Base-by-base conservation (phyloP, 192 early-diverging fungal species). In the Entomortierella lignicola region DNA sequence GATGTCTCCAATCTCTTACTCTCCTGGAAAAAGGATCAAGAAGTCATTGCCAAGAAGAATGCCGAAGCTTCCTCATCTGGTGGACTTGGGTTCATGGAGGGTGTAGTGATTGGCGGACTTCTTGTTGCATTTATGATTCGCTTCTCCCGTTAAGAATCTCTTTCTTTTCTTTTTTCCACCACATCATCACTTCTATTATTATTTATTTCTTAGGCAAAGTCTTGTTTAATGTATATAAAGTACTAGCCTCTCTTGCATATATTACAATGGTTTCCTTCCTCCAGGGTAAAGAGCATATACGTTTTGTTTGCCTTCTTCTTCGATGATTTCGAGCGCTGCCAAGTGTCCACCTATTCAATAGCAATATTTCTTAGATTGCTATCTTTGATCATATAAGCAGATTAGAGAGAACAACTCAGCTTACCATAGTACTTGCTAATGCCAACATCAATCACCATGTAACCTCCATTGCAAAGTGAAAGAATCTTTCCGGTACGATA, bases 361-460 rank as follows among this genome's bases (percentile, higher is more conserved):
- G n/a, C n/a, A n/a, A n/a, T n/a, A n/a, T n/a, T n/a, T n/a, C n/a
- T n/a, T n/a, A n/a, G n/a, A n/a, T n/a, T n/a, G n/a, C n/a, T n/a
- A n/a, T n/a, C n/a, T n/a, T n/a, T n/a, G n/a, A n/a, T n/a, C n/a
- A n/a, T n/a, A n/a, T n/a, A n/a, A n/a, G n/a, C n/a, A n/a, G n/a
- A n/a, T n/a, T n/a, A n/a, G n/a, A n/a, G n/a, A 39, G 2, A 44
- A 55, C 37, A 21, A 27, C 2, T 54, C 25, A 25, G 10, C 23
- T 17, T 77, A 77, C 73, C 93, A 80, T 93, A 94, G 29, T 80
- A 85, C 13, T 57, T 60, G 41, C 89, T 90, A 42, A 93, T 91
- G 21, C 93, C 93, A 26, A 92, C 90, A 63, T 94, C 93, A 65
- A 94, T 89, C 32, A 93, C 80, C 58, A 89, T 74, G 30, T 90